Conservation (phyloP, 2,329 filamentous ascomycete species). For the Acrocalymma vagum region DNA sequence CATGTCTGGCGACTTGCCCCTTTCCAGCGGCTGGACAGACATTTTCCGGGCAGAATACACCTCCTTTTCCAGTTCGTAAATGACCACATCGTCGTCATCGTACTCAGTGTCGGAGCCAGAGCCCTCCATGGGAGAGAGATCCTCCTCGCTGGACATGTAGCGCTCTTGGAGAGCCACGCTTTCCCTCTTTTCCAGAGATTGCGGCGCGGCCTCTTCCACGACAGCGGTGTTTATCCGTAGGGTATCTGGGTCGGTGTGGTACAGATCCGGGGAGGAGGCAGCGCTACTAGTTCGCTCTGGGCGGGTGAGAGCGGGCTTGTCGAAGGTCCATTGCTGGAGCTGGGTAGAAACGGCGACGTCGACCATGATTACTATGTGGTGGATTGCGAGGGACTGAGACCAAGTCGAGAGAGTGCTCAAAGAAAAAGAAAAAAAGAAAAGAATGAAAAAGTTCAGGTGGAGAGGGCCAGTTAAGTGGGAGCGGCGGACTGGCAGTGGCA, state of each 20-base stretch:
- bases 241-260: conserved; percentile 42
- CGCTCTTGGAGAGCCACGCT: conserved; percentile 41
- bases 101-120: conserved; percentile 36
- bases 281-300: conserved; percentile 41
- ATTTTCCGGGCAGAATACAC: conserved; percentile 39
- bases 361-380: conserved; percentile 38
- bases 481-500: conserved; percentile 19
- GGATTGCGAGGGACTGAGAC: too few species aligned
- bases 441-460: conserved; percentile 7
- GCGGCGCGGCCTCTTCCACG: conserved; percentile 16
- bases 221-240: conserved; percentile 41
- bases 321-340: conserved; percentile 49
- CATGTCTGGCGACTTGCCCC: conserved; percentile 45
- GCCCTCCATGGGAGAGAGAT: conserved; percentile 45
- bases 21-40: conserved; percentile 41
- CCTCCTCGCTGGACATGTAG: conserved; percentile 50
- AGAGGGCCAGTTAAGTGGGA: conserved; percentile 24
- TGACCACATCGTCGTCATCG: conserved; percentile 41
- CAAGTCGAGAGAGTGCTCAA: too few species aligned
- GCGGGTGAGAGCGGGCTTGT: conserved; percentile 37
- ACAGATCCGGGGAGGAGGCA: conserved; percentile 45
- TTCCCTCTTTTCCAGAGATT: conserved; percentile 27
- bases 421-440: conserved; percentile 7
- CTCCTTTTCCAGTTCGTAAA: conserved; percentile 36
- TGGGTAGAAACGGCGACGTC: conserved; percentile 41